phyloP scores from a whole-genome alignment of 2,329 filamentous ascomycete species.

The Hymenotorrendiella dingleyae region DNA sequence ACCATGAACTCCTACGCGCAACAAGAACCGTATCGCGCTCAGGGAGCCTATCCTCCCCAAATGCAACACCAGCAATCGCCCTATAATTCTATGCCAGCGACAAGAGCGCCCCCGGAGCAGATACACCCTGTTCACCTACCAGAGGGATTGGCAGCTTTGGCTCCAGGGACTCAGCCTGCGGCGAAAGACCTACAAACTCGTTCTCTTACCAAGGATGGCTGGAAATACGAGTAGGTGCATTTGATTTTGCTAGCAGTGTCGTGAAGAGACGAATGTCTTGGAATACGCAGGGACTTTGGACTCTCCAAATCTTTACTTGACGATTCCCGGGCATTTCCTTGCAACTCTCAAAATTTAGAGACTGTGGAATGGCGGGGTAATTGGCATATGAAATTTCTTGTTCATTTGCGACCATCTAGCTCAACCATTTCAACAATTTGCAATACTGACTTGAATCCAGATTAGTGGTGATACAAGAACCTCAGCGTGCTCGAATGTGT shows the following conservation, averaged over 20 bases:
- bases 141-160: constrained; percentile 12
- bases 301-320: neutral
- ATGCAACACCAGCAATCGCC: constrained; percentile 13
- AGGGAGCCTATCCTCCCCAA: constrained; percentile 13
- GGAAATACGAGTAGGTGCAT: constrained; percentile 27
- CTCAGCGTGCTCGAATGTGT: constrained; percentile 91
- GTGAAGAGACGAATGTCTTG: neutral
- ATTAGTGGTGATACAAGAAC: constrained; percentile 82
- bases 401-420: neutral
- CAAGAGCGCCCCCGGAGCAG: constrained; percentile 19
- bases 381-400: neutral
- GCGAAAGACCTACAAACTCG: constrained; percentile 14
- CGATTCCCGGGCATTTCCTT: too few species aligned
- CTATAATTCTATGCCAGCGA: constrained; percentile 16
- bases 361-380: too few species aligned
- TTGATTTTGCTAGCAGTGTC: neutral
- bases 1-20: constrained; percentile 23
- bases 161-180: constrained; percentile 15
- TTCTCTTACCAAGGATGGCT: constrained; percentile 16
- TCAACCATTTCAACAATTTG: neutral
- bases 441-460: constrained; percentile 38
- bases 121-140: constrained; percentile 6
- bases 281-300: neutral
- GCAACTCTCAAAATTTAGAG: too few species aligned
- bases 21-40: constrained; percentile 15